phyloP scores from a whole-genome alignment of 768 basidiomycete genomes.

The Sutorius australiensis region DNA sequence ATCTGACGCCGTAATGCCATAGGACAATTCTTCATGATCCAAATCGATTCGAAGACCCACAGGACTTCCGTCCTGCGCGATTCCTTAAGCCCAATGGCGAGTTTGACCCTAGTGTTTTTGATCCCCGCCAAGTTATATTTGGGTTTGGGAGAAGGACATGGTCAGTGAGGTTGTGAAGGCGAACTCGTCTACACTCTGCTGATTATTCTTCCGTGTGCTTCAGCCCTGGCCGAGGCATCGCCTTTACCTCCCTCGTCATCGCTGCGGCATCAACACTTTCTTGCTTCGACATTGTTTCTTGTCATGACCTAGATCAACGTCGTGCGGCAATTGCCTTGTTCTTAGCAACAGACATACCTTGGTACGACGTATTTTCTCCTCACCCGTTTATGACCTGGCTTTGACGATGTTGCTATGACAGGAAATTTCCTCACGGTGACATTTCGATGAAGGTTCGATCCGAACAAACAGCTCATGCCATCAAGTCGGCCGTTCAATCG shows the following conservation, averaged over 20 bases:
- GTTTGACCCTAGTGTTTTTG: conserved; percentile 1
- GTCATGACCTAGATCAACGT: neutral
- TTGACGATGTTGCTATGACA: neutral
- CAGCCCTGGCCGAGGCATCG: conserved; percentile 4
- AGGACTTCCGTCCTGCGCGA: neutral
- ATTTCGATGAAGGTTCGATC: conserved; percentile 4
- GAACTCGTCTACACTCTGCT: neutral
- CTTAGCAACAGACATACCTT: conserved; percentile 5
- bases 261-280: conserved; percentile 2
- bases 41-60: neutral
- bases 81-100: conserved; percentile 1
- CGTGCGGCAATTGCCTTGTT: neutral
- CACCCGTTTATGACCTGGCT: neutral
- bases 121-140: conserved; percentile 4
- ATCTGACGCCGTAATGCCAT: neutral
- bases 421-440: conserved; percentile 4
- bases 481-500: conserved; percentile 1
- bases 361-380: neutral
- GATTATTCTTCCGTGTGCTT: neutral
- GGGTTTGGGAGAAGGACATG: conserved; percentile 7
- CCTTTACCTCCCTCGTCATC: conserved; percentile 2
- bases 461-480: neutral
- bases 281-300: neutral
- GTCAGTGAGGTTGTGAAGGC: neutral
- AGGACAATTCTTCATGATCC: conserved; percentile 5